phyloP scores from a whole-genome alignment of 768 basidiomycete species.

The Tremella mesenterica region DNA sequence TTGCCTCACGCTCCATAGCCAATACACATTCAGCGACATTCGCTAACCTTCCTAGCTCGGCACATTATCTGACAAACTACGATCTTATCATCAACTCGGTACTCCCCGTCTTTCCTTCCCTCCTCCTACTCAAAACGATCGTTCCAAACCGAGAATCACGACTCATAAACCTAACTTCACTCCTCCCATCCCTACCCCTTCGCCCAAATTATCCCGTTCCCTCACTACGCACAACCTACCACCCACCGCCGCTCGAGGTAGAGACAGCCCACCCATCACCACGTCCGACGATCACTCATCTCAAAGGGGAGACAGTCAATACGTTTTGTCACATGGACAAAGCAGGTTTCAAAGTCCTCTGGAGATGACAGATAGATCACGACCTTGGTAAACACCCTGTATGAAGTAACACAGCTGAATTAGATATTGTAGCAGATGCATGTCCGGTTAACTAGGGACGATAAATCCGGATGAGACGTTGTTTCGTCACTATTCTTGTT shows the following conservation, averaged over 20 bases:
- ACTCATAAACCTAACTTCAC: background rate
- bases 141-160: background rate
- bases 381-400: conserved; percentile 17
- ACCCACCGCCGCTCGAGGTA: background rate
- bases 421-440: no score
- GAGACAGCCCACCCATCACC: background rate
- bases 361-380: conserved; percentile 20
- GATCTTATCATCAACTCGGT: conserved; percentile 33
- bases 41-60: no score
- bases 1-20: no score
- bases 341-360: no score
- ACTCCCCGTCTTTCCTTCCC: conserved; percentile 33
- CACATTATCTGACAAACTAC: conserved; percentile 21
- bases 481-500: conserved; percentile 48
- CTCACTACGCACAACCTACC: background rate
- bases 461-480: background rate
- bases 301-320: background rate
- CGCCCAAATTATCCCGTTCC: background rate
- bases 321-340: no score
- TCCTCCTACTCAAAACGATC: conserved; percentile 1
- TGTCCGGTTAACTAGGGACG: background rate
- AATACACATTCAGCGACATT: no score
- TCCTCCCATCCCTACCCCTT: background rate
- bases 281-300: background rate
- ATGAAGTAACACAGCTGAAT: no score